Percentiles rank a stretch among this genome's conserved stretches.
phyloP scores from a whole-genome alignment of 768 basidiomycete species.

The Tylopilus felleus region DNA sequence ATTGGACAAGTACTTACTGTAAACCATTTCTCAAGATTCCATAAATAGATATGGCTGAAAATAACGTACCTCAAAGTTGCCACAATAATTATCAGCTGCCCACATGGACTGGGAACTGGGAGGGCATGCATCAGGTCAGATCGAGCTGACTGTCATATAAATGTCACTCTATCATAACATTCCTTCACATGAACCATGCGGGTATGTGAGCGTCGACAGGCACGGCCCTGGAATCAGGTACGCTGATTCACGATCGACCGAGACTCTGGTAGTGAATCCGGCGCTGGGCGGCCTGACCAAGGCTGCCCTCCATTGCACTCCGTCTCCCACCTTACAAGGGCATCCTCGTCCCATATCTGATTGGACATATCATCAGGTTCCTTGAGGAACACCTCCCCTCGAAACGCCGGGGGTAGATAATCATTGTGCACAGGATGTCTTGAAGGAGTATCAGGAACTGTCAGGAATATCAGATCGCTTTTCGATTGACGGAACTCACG shows the following conservation, averaged over 20 bases:
- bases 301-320: constrained; percentile 44
- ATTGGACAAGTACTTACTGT: background rate
- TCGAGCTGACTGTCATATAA: too few species aligned
- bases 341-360: constrained; percentile 61
- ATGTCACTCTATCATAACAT: background rate
- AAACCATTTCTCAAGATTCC: background rate
- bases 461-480: background rate
- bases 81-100: background rate
- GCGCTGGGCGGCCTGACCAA: constrained; percentile 45
- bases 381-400: constrained; percentile 43
- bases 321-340: constrained; percentile 53
- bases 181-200: background rate
- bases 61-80: background rate
- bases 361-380: constrained; percentile 39
- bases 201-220: background rate
- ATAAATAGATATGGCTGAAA: background rate
- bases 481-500: constrained; percentile 31
- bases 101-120: background rate
- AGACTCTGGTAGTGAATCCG: background rate
- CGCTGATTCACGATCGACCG: background rate
- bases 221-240: background rate
- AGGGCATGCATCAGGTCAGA: too few species aligned
- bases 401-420: constrained; percentile 52
- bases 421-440: constrained; percentile 67
- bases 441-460: constrained; percentile 1